Percentiles rank a stretch among this genome's conserved stretches.
These are phyloP conservation scores for Colletotrichum tamarilloi DNA, from an alignment of 2,329 filamentous ascomycete genomes.

Conservation along the genomic window DNA sequence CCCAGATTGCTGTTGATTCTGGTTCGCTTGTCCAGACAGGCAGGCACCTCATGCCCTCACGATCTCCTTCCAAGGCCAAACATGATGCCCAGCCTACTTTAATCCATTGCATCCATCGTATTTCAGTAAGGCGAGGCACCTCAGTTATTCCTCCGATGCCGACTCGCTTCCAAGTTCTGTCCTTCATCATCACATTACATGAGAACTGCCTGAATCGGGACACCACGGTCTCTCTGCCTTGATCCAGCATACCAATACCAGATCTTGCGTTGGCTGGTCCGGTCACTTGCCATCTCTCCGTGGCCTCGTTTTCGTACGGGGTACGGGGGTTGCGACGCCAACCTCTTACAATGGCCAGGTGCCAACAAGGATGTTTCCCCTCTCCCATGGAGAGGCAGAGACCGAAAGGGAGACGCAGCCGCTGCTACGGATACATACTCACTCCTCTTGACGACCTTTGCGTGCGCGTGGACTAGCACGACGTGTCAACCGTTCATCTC, in stretches of 20 bases:
- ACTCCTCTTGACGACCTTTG: conserved; percentile 1
- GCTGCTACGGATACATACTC: conserved; percentile 1
- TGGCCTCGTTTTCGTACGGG: conserved; percentile 13
- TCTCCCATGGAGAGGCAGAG: not conserved
- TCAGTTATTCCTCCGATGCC: not conserved
- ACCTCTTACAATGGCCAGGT: not conserved
- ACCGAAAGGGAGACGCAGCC: not conserved
- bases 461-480: conserved; percentile 6
- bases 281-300: conserved; percentile 2
- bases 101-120: not conserved
- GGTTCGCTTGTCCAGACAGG: not conserved
- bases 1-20: not conserved
- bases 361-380: conserved; percentile 8
- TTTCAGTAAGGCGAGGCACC: too few species aligned
- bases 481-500: conserved; percentile 23
- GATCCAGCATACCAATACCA: conserved; percentile 12
- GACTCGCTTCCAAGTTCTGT: not conserved
- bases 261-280: conserved; percentile 5
- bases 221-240: not conserved
- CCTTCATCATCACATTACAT: not conserved
- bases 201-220: too few species aligned
- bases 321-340: not conserved
- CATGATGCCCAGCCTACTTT: not conserved
- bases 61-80: not conserved
- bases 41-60: not conserved